These are phyloP conservation scores for Bromus sterilis DNA, from an alignment of 176 grass and related monocot species.

Conservation along the genomic window DNA sequence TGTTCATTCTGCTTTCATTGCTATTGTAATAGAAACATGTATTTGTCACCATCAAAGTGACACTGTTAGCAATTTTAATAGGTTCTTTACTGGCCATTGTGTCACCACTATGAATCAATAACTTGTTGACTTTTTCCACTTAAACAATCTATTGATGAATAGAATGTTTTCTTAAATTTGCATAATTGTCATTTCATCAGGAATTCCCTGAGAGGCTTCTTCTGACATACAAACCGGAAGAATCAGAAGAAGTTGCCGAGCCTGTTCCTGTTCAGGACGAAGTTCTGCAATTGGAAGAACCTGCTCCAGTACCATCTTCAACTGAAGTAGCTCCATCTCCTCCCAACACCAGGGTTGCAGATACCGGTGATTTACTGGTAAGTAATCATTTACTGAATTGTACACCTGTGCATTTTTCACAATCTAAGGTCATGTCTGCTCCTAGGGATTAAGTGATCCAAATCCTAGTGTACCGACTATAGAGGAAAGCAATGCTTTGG, in stretches of 20 bases:
- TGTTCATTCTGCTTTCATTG: neutral
- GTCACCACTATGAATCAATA: neutral
- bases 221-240: constrained; percentile 82
- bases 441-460: constrained; percentile 74
- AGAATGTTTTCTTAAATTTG: constrained; percentile 12
- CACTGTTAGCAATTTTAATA: neutral
- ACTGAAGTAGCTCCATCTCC: constrained; percentile 38
- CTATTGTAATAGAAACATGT: neutral
- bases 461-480: constrained; percentile 53
- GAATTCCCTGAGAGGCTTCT: constrained; percentile 92
- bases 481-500: constrained; percentile 82
- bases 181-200: constrained; percentile 37
- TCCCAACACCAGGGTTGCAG: constrained; percentile 28
- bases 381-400: constrained; percentile 25
- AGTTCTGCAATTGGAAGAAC: constrained; percentile 51
- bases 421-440: constrained; percentile 18
- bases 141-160: neutral
- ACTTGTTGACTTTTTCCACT: neutral
- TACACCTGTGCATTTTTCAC: neutral
- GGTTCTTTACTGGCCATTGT: neutral
- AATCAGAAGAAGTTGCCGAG: constrained; percentile 45
- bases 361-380: constrained; percentile 82
- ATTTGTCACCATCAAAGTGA: neutral
- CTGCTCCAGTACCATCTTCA: constrained; percentile 19
- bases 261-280: constrained; percentile 44